Evolutionary conservation across 2,329 filamentous ascomycete genomes (phyloP).

Genomic region (Colletotrichum tofieldiae): DNA sequence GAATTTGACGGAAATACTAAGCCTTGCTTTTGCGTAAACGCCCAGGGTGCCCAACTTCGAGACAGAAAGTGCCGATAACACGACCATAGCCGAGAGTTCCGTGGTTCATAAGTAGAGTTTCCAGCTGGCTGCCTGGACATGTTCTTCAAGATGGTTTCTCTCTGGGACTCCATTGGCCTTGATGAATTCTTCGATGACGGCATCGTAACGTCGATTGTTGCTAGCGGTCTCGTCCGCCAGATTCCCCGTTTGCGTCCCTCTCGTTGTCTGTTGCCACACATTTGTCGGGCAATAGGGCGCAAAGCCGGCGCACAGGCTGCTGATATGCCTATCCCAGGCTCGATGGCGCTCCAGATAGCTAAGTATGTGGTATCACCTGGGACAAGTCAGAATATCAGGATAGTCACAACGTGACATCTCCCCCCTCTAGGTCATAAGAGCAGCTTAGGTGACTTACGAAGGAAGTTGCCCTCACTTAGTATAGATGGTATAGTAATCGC

Average conservation of each 20-base stretch:
- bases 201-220: background rate
- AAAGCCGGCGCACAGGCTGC: conserved; percentile 58
- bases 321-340: conserved; percentile 59
- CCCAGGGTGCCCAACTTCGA: too few species aligned
- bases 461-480: conserved; percentile 51
- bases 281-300: conserved; percentile 48
- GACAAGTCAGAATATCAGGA: background rate
- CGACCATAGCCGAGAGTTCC: background rate
- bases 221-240: background rate
- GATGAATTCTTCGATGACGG: background rate
- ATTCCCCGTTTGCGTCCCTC: too few species aligned
- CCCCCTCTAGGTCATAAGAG: too few species aligned
- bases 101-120: background rate
- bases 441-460: conserved; percentile 48
- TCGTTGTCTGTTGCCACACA: background rate
- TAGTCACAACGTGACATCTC: too few species aligned
- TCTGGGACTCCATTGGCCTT: background rate
- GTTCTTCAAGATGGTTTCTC: too few species aligned
- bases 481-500: conserved; percentile 58
- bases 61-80: too few species aligned
- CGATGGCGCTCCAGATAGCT: conserved; percentile 63
- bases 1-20: too few species aligned
- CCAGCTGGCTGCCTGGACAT: too few species aligned
- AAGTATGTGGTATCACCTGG: conserved; percentile 54
- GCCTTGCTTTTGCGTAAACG: too few species aligned